Percentiles rank a stretch among this genome's conserved stretches.
Evolutionary conservation across 192 early-diverging fungal genomes (phyloP).

Genomic region (Coemansia sp.): DNA sequence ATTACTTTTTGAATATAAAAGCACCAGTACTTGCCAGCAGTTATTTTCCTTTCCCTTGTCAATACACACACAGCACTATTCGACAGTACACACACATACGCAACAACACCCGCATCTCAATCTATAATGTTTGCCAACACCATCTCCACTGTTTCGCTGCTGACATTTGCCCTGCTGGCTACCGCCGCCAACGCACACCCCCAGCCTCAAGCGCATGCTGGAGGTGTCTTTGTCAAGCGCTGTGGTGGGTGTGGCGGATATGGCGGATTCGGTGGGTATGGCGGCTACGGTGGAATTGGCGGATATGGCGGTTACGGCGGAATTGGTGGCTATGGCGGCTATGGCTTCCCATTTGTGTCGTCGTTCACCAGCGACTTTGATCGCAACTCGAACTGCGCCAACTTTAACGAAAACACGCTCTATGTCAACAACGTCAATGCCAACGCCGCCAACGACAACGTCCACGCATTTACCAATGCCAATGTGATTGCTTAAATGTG

Average conservation of each 20-base stretch:
- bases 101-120: not conserved
- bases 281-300: too few relatives aligned
- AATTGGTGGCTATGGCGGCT: not conserved
- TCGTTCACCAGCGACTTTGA: slow-evolving; percentile 19
- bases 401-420: slow-evolving; percentile 27
- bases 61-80: not conserved
- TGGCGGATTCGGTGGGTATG: too few relatives aligned
- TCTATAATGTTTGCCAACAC: not conserved
- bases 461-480: slow-evolving; percentile 78
- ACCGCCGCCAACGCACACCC: not conserved
- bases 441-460: slow-evolving; percentile 8
- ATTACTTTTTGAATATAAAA: not conserved
- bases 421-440: slow-evolving; percentile 18
- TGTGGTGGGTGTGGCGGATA: not conserved
- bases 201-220: not conserved
- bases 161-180: not conserved
- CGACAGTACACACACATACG: not conserved
- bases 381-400: slow-evolving; percentile 17
- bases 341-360: slow-evolving; percentile 19
- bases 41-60: not conserved
- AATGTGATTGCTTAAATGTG: slow-evolving; percentile 64
- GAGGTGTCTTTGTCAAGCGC: not conserved
- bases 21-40: not conserved
- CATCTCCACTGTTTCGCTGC: not conserved
- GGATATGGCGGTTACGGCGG: not conserved